phyloP scores from a whole-genome alignment of 164 flowering plant genomes.

The Platanus orientalis region DNA sequence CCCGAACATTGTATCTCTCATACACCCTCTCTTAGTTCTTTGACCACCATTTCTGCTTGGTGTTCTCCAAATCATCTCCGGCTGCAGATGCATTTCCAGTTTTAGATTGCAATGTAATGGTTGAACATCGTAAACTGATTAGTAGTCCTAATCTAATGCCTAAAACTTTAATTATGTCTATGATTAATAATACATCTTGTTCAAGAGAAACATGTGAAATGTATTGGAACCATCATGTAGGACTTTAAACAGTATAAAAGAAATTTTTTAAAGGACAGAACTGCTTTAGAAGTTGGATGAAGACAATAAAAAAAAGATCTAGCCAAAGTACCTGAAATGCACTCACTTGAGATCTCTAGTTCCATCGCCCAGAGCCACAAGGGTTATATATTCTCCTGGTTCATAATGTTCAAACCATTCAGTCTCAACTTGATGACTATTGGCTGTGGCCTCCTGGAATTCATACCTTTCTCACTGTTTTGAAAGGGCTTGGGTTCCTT shows the following conservation, averaged over 20 bases:
- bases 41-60: slow-evolving; percentile 80
- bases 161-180: too few species aligned
- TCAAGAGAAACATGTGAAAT: too few species aligned
- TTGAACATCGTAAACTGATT: too few species aligned
- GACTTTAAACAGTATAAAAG: too few species aligned
- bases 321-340: slow-evolving; percentile 67
- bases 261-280: too few species aligned
- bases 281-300: too few species aligned
- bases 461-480: slow-evolving; percentile 39
- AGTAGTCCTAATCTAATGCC: neutral
- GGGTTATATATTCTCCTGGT: slow-evolving; percentile 85
- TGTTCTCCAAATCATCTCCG: slow-evolving; percentile 77
- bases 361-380: slow-evolving; percentile 65
- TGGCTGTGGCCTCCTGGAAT: slow-evolving; percentile 24
- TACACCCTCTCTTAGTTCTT: slow-evolving; percentile 71
- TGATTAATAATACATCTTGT: too few species aligned
- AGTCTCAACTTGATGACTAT: slow-evolving; percentile 49
- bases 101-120: slow-evolving; percentile 1
- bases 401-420: slow-evolving; percentile 90
- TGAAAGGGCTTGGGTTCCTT: slow-evolving; percentile 31
- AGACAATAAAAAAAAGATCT: neutral
- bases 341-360: slow-evolving; percentile 83
- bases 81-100: slow-evolving; percentile 31
- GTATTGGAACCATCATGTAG: too few species aligned
- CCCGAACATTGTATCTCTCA: slow-evolving; percentile 61